A percentile compares a stretch with the other conserved stretches of the same genome.
phyloP scores from a whole-genome alignment of 305 asterid species.

The Salvia sclarea region DNA sequence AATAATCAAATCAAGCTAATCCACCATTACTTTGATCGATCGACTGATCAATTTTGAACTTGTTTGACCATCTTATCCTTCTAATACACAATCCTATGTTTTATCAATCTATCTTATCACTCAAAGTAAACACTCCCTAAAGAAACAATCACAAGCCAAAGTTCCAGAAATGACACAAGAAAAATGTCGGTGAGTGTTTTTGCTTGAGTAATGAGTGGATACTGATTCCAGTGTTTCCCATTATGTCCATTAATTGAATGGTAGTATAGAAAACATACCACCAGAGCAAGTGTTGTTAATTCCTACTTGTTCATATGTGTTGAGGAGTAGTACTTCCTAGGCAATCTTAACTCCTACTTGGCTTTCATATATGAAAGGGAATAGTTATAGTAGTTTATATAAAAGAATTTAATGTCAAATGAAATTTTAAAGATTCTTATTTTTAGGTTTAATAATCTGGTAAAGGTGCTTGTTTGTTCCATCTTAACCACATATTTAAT shows the following conservation, averaged over 20 bases:
- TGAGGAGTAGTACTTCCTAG: neutral
- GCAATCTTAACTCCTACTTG: neutral
- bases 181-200: conserved; percentile 2
- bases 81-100: no score
- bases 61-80: no score
- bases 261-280: neutral
- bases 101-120: no score
- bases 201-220: neutral
- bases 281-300: neutral
- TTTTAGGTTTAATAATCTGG: conserved; percentile 6
- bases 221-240: neutral
- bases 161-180: neutral
- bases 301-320: neutral
- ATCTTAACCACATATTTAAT: neutral
- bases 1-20: no score
- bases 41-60: no score
- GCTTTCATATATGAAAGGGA: neutral
- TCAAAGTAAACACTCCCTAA: no score
- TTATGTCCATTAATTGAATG: neutral
- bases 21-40: no score
- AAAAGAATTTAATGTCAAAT: neutral
- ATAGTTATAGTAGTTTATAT: neutral
- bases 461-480: neutral
- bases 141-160: neutral
- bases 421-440: neutral